Evolutionary conservation across 371 early-diverging fungal species (phyloP), one percentile per base, ranked within the genome.

Genomic region (Mycotypha africana): DNA sequence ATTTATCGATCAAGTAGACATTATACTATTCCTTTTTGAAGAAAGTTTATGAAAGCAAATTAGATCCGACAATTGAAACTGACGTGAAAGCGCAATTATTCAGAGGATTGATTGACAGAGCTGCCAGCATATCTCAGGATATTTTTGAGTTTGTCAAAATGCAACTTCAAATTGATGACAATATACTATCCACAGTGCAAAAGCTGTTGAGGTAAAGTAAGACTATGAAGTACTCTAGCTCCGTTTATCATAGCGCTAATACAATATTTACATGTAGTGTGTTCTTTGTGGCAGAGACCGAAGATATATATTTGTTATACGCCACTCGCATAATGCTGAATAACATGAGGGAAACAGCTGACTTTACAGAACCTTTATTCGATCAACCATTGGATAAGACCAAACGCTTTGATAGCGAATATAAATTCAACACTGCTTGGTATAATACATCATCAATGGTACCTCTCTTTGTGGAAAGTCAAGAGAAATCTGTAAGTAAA

Each of bases 391-490:
- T 88, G 2, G 81, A n/a, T 28, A 28, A 85, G 0, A 76, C 81
- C 30, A 84, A 82, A 1, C 70, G 52, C 12, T 86, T 85, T 56
- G 74, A 65, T 38, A 68, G 60, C 1, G 37, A 57, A 2, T 65
- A 66, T 31, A 57, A 58, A 3, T 77, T 86, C 17, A 72, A 84
- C 61, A 78, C 78, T 3, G 73, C 79, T 0, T 84, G 83, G 84
- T 62, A 62, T 20, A 51, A 54, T 32, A 81, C 67, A 23, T 50
- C 70, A 0, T 73, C 82, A 0, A 85, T 89, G 86, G 68, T 76
- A 5, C 90, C 88, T 0, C 51, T 88, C 11, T 90, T 86, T 66
- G 34, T 33, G n/a, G n/a, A n/a, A n/a, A n/a, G n/a, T n/a, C n/a
- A n/a, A n/a, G n/a, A n/a, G n/a, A 32, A 37, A 20, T 28, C 16